These are phyloP conservation scores for Solanum rostratum DNA, from an alignment of 257 asterid genomes.

Conservation along the genomic window DNA sequence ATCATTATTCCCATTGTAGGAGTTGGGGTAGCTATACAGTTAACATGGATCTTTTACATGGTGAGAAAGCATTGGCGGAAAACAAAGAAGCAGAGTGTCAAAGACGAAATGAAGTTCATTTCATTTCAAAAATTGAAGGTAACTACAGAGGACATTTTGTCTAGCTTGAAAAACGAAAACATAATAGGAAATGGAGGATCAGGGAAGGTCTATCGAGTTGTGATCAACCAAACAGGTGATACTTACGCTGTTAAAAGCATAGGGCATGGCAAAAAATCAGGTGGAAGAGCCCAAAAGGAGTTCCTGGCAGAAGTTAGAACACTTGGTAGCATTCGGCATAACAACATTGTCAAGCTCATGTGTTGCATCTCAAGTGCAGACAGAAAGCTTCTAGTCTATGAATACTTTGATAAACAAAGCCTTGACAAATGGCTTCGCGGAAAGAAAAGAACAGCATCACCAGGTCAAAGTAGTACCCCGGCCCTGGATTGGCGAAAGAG, in stretches of 20 bases:
- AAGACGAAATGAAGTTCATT: slow-evolving; percentile 54
- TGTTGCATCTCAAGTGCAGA: slow-evolving; percentile 38
- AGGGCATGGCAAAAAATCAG: slow-evolving; percentile 12
- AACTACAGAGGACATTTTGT: slow-evolving; percentile 24
- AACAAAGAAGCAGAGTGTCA: slow-evolving; percentile 24
- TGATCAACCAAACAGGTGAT: slow-evolving; percentile 10
- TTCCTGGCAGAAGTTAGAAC: slow-evolving; percentile 49
- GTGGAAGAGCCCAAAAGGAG: slow-evolving; percentile 28
- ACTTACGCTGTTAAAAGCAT: slow-evolving; percentile 44
- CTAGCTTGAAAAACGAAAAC: slow-evolving; percentile 32
- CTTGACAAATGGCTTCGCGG: slow-evolving; percentile 47
- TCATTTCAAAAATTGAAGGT: slow-evolving; percentile 52
- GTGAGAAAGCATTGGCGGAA: slow-evolving; percentile 36
- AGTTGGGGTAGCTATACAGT: neutral
- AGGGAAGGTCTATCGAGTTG: slow-evolving; percentile 38
- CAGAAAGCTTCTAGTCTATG: slow-evolving; percentile 44
- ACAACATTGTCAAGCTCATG: slow-evolving; percentile 47
- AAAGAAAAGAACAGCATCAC: slow-evolving; percentile 7
- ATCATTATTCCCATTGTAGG: neutral
- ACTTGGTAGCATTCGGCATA: slow-evolving; percentile 44
- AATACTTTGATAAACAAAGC: slow-evolving; percentile 44
- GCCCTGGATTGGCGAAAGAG: slow-evolving; percentile 49
- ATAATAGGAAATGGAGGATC: slow-evolving; percentile 54
- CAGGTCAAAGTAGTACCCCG: slow-evolving; percentile 15
- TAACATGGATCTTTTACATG: slow-evolving; percentile 17